phyloP scores from a whole-genome alignment of 1,284 basidiomycete genomes.

The Sanghuangporus sanghuang region DNA sequence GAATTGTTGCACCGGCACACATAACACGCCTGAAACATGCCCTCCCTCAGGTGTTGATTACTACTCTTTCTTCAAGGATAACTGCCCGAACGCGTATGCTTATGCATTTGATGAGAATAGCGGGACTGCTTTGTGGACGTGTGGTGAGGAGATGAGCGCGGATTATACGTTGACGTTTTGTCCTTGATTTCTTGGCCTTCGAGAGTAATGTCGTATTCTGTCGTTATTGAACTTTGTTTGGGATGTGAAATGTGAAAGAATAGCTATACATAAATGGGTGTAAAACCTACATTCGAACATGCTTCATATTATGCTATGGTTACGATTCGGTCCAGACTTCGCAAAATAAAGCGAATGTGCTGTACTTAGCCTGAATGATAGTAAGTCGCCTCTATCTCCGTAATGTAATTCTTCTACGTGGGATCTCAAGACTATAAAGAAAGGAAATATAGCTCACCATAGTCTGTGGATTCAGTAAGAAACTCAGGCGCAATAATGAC shows the following conservation, averaged over 20 bases:
- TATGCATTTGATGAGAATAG: slow-evolving; percentile 53
- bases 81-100: slow-evolving; percentile 50
- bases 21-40: slow-evolving; percentile 45
- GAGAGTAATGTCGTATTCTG: neutral
- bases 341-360: too few relatives aligned
- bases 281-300: too few relatives aligned
- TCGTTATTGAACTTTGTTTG: neutral
- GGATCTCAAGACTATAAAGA: too few relatives aligned
- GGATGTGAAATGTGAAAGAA: too few relatives aligned
- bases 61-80: slow-evolving; percentile 53
- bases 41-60: slow-evolving; percentile 42
- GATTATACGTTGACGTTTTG: slow-evolving; percentile 56
- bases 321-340: neutral
- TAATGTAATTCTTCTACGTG: too few relatives aligned
- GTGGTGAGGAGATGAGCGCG: slow-evolving; percentile 35
- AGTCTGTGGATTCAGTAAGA: too few relatives aligned
- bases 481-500: too few relatives aligned
- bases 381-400: too few relatives aligned
- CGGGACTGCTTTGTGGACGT: slow-evolving; percentile 48
- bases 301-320: too few relatives aligned
- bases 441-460: too few relatives aligned
- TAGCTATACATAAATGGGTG: too few relatives aligned
- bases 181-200: slow-evolving; percentile 25
- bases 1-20: slow-evolving; percentile 51
- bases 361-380: too few relatives aligned